Base-by-base conservation (phyloP, 805 yeast species). In the Candida ulmi region DNA sequence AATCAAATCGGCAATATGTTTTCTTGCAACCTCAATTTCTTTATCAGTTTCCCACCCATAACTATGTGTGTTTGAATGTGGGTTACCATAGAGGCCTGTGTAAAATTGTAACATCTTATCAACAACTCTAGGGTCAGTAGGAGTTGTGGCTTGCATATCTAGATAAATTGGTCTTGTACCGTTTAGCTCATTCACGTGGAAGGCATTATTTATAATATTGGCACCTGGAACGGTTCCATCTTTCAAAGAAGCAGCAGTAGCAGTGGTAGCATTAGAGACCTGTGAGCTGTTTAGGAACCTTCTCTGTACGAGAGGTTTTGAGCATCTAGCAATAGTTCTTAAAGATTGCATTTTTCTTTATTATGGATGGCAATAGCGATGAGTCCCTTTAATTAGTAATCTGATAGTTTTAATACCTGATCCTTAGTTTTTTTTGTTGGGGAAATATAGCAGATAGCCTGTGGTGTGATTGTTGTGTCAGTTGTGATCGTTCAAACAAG, bases 11-110 rank as follows among this genome's bases (percentile, higher is more conserved):
- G 99, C 98, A 38, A 93, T 71, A 53, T 91, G 74, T 38, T 68
- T 71, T 54, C 99, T 76, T 6, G 99, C 96, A 37, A 68, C 66
- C 58, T 93, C 99, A 15, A 93, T 93, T 43, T 83, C 96, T 47
- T 75, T 76, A 43, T 91, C 96, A 3, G 99, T 86, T 66, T 93
- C 99, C 99, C 99, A 93, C 27, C 99, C 99, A 60, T 91, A 93
- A 6, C 95, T 76, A 60, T 93, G 99, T 2, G 99, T 93, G 43
- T 93, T 80, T 6, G 96, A 88, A 65, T 93, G 99, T 17, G 99
- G 99, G 61, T 93, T 93, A 46, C 99, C 99, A 60, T 88, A 93
- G 41, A 87, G 71, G 4, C 98, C 98, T 2, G 98, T 91, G 61
- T 77, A 84, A 57, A 82, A 88, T 52, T 76, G 78, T 51, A 87